Base-by-base conservation (phyloP, 768 basidiomycete genomes). In the Exidia glandulosa region DNA sequence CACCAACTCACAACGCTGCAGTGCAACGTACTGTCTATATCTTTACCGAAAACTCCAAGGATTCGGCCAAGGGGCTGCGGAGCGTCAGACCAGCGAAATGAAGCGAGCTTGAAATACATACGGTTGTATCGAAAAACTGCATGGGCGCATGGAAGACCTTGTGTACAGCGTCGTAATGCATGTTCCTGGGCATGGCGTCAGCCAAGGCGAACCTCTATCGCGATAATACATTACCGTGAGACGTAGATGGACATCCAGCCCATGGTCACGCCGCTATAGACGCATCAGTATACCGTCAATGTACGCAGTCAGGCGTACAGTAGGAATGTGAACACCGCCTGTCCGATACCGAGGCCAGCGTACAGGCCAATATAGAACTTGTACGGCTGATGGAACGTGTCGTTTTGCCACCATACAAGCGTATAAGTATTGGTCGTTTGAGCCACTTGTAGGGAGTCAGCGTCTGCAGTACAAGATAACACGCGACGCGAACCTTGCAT, bases 51-150 rank as follows among this genome's bases (percentile, higher is more conserved):
- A 12, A 85, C 76, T 37, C 82, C 77, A 31, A 84, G 69, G 27
- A 85, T 81, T 32, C 84, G 79, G 23, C 84, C 84, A 66, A 78
- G 74, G 0, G 83, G 83, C 81, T 82, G 60, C 32, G 60, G 31
- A 1, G 27, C 7, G 14, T 29, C 45, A 56, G 52, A 9, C 56
- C 10, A 48, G n/a, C 19, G 36, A 30, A 45, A 13, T 45, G n/a
- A 59, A 47, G 25, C 10, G 0, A 19, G 32, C 7, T 48, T 14
- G 25, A n/a, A 32, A 55, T n/a, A 56, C 59, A 3, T 23, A 80
- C 81, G 19, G 83, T 84, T 1, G 79, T 85, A 68, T 90, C 88
- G 64, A 89, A 90, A 72, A 88, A 88, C 2, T 81, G 77, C 83
- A 87, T 88, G 0, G 87, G 87, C 0, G 87, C 86, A 67, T 81